Evolutionary conservation across 1,284 basidiomycete genomes (phyloP).

Genomic region (Gymnopus androsaceus): DNA sequence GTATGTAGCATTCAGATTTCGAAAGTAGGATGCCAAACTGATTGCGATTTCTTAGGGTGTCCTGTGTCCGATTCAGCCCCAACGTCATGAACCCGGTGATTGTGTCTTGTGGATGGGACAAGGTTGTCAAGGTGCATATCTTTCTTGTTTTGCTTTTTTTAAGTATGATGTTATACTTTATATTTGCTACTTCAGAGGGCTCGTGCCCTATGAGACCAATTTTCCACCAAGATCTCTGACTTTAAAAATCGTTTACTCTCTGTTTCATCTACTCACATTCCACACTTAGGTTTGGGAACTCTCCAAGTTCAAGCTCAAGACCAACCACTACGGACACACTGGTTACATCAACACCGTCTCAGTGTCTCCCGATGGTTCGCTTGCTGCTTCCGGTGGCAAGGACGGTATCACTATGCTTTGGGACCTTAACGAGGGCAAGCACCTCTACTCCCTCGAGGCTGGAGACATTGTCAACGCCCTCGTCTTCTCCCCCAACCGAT

Average conservation of each 20-base stretch:
- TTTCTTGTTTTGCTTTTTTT: conserved; percentile 13
- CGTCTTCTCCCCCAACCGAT: conserved; percentile 99
- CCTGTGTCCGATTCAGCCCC: conserved; percentile 99
- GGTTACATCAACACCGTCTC: conserved; percentile 99
- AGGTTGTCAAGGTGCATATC: conserved; percentile 94
- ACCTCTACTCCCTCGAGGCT: conserved; percentile 99
- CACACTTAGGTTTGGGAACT: conserved; percentile 93
- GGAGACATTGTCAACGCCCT: conserved; percentile 99
- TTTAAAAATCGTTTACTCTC: conserved; percentile 33
- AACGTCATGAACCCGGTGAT: conserved; percentile 98
- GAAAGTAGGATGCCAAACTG: conserved; percentile 7
- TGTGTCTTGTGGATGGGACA: conserved; percentile 99
- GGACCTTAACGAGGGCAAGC: conserved; percentile 99
- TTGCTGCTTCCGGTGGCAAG: conserved; percentile 99
- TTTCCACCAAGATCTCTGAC: conserved; percentile 63
- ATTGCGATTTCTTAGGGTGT: conserved; percentile 68
- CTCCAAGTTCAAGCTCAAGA: conserved; percentile 99
- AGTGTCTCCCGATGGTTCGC: conserved; percentile 98
- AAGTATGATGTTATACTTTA: conserved; percentile 38
- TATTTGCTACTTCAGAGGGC: conserved; percentile 57
- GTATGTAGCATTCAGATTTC: conserved; percentile 42
- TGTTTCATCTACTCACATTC: conserved; percentile 42
- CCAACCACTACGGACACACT: conserved; percentile 99
- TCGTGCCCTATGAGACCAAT: conserved; percentile 49
- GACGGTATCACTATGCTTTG: conserved; percentile 99